Conservation (phyloP, 73 alveolate genomes). For the Diophrys sp. region DNA sequence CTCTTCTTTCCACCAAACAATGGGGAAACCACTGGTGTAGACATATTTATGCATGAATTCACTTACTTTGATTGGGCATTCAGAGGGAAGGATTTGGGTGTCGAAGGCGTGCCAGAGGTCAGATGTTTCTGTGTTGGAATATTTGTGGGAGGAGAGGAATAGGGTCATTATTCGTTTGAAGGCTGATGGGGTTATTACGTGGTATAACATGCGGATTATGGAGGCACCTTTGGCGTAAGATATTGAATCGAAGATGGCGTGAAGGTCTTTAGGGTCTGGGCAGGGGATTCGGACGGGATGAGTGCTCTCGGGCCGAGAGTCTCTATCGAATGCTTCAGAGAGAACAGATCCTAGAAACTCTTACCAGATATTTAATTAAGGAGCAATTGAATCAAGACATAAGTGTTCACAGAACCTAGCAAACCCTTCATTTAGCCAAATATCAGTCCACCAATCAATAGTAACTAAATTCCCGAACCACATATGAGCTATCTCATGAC, state of each 20-base stretch:
- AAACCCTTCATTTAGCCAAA: slow-evolving; percentile 98
- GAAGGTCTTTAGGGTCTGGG: slow-evolving; percentile 42
- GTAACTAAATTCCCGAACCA: slow-evolving; percentile 99
- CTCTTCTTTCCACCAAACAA: too few relatives aligned
- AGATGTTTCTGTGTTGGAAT: slow-evolving; percentile 58
- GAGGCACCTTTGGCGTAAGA: slow-evolving; percentile 78
- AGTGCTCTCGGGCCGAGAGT: slow-evolving; percentile 2
- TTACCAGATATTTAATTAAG: slow-evolving; percentile 62
- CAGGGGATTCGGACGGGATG: slow-evolving; percentile 49
- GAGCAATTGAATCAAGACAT: slow-evolving; percentile 48
- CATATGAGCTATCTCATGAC: slow-evolving; percentile 97
- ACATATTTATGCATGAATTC: slow-evolving; percentile 71
- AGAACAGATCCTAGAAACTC: slow-evolving; percentile 47
- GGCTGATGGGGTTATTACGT: slow-evolving; percentile 32
- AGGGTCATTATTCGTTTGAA: slow-evolving; percentile 25
- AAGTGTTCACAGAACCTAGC: slow-evolving; percentile 81
- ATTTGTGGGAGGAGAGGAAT: slow-evolving; percentile 50
- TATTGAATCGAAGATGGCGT: slow-evolving; percentile 63
- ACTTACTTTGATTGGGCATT: slow-evolving; percentile 37
- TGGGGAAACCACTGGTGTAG: too few relatives aligned
- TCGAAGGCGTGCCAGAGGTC: slow-evolving; percentile 75
- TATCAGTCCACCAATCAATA: slow-evolving; percentile 98
- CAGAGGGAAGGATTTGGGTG: slow-evolving; percentile 72
- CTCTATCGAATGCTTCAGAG: slow-evolving; percentile 40
- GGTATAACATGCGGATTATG: slow-evolving; percentile 48